These are phyloP conservation scores for Colletotrichum godetiae DNA, from an alignment of 2,329 filamentous ascomycete genomes.

Conservation along the genomic window DNA sequence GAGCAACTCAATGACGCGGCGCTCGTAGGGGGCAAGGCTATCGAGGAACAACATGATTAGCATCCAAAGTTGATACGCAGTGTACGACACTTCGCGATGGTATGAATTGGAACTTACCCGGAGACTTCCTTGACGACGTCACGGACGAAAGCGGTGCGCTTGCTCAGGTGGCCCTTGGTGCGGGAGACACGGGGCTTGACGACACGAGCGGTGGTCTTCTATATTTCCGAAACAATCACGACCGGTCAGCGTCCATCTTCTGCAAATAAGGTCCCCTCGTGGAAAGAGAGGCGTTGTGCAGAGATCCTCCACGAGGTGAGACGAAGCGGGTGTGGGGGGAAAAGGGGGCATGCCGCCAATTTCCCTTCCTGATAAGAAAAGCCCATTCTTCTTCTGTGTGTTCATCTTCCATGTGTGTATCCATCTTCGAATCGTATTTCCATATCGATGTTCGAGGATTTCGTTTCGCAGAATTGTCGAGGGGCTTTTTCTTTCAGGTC, in stretches of 20 bases:
- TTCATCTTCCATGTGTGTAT: neutral
- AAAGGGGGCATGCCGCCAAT: neutral
- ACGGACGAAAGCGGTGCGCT: conserved; percentile 95
- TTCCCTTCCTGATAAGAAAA: neutral
- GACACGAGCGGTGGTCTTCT: conserved; percentile 87
- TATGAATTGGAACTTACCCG: conserved; percentile 71
- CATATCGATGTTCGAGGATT: neutral
- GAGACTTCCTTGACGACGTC: conserved; percentile 99
- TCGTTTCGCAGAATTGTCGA: neutral
- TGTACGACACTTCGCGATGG: neutral
- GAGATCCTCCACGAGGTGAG: conserved; percentile 83
- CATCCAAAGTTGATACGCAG: neutral
- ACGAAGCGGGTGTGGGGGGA: conserved; percentile 47
- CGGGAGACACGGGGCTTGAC: conserved; percentile 82
- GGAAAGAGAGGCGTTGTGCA: conserved; percentile 53
- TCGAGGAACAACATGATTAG: conserved; percentile 43
- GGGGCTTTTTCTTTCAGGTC: conserved; percentile 16
- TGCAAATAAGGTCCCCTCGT: conserved; percentile 51
- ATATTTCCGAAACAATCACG: conserved; percentile 49
- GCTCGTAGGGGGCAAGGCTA: conserved; percentile 93
- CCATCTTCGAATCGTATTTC: neutral
- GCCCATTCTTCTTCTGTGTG: neutral
- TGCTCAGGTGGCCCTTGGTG: conserved; percentile 96
- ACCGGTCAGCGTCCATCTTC: conserved; percentile 73
- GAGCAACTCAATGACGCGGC: conserved; percentile 98